Base-by-base conservation (phyloP, 2,329 filamentous ascomycete species). In the Penicillium sclerotiorum region DNA sequence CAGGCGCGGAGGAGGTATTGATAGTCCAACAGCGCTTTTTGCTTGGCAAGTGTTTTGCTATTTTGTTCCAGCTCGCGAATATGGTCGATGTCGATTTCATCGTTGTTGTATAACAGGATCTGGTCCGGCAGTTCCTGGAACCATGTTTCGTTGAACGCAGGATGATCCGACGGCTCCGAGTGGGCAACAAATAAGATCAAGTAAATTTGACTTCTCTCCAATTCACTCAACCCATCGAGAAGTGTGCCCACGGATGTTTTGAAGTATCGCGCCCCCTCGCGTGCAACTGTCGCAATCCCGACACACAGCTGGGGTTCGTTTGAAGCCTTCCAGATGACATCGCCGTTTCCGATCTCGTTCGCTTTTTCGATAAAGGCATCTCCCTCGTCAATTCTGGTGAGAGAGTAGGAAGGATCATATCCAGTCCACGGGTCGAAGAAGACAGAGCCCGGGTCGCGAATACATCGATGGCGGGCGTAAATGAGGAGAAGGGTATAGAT, bases 101-200 rank as follows among this genome's bases (percentile, higher is more conserved):
- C n/a, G 3, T 13, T 5, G n/a, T 39, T 12, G 15, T 39, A 46
- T 3, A 46, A 25, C 5, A 46, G 17, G 4, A 78, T 64, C n/a
- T 71, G 56, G 53, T 79, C 74, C 1, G 67, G 56, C 8, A 76
- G 55, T 5, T 63, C 62, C 12, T 61, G 52, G 3, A 76, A 60
- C 75, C 76, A 78, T n/a, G 64, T 50, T 47, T 74, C 68, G 9
- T 60, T 53, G 47, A 71, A 77, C 2, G 70, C 67, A 1, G 73
- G 72, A 53, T 79, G 75, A 8, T 56, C 42, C 1, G 57, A 55
- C 1, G 76, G 74, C 30, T 75, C 67, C 1, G 69, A 67, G 51
- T 78, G 74, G 2, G 74, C 69, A 36, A 79, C 70, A 40, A 78
- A 74, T 5, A 77, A 62, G 6, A 73, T 66, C 17, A 79, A 49